Evolutionary conservation across 164 flowering plant genomes (phyloP), one percentile per base, ranked within the genome.

Genomic region (Aristolochia fimbriata): DNA sequence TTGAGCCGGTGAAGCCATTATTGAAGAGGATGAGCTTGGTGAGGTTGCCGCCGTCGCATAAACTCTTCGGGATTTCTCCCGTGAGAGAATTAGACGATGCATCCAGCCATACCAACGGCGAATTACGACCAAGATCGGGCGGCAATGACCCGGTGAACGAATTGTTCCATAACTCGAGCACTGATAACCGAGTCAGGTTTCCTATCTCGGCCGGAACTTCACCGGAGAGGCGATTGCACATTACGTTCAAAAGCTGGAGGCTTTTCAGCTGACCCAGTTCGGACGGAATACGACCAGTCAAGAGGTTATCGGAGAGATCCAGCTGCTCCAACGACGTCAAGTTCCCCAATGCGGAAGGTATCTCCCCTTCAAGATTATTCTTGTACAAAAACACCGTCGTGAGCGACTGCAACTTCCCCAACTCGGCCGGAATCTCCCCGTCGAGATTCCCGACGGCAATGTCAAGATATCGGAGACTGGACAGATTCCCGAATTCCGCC

Each of bases 81-180:
- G 90, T 74, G 59, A 94, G 71, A 0, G 83, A 77, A 69, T 94
- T 94, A 22, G 97, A 83, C 1, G 99, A 94, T 2, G 84, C 66
- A 52, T 94, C 99, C 60, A 94, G 60, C 97, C 95, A 91, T 66
- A 78, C 84, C 68, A 94, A 66, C 16, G 85, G 79, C 4, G 95
- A 81, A 62, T 80, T 76, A 59, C 52, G 66, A 16, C 97, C 97
- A 8, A 94, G 86, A 73, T 81, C 79, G 24, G 25, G 51, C 0
- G 99, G 99, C 70, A 94, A 68, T 16, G 81, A 69, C 8, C 99
- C 99, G 1, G 89, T 71, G 9, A 94, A 59, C 0, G 96, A 79
- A 62, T 94, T 94, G 76, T 94, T 91, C 97, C 97, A 94, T 0
- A 94, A 81, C 87, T 82, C 88, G 27, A 94, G 81, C 24, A 85